Evolutionary conservation across 257 asterid species (phyloP).

Genomic region (Echites panduratus): DNA sequence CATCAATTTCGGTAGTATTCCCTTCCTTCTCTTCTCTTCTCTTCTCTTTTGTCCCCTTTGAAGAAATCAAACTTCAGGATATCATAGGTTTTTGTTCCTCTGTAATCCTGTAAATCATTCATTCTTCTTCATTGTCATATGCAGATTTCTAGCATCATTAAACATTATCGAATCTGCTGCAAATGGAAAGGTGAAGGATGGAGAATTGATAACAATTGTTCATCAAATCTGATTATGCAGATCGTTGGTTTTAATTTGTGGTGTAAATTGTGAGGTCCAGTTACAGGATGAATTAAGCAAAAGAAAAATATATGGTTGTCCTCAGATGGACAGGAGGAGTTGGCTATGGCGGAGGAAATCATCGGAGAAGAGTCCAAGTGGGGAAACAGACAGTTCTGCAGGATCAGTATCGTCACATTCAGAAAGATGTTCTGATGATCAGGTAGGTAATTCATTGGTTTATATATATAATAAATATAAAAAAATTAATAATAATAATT

Average conservation of each 20-base stretch:
- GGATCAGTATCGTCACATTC: slow-evolving; percentile 68
- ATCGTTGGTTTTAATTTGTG: neutral
- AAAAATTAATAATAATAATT: no score
- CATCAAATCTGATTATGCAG: neutral
- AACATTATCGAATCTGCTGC: neutral
- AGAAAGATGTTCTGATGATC: slow-evolving; percentile 86
- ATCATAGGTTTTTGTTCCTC: no score
- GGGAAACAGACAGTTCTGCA: slow-evolving; percentile 88
- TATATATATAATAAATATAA: no score
- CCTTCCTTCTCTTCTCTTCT: no score
- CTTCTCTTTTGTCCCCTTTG: no score
- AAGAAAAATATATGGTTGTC: neutral
- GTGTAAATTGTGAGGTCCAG: neutral
- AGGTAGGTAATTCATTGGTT: no score
- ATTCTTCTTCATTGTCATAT: neutral
- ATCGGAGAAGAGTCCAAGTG: slow-evolving; percentile 70
- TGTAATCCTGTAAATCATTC: neutral
- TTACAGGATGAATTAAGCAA: slow-evolving; percentile 3
- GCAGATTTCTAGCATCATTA: neutral
- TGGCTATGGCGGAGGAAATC: slow-evolving; percentile 92
- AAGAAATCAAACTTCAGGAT: no score
- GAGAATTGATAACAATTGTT: neutral
- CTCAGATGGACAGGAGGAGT: slow-evolving; percentile 75
- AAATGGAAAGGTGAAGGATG: neutral
- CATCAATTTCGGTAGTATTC: neutral